A percentile compares a stretch with the other conserved stretches of the same genome.
These are phyloP conservation scores for Stramenopiles sp. DNA, from an alignment of 352 stramenopile species.

Conservation along the genomic window DNA sequence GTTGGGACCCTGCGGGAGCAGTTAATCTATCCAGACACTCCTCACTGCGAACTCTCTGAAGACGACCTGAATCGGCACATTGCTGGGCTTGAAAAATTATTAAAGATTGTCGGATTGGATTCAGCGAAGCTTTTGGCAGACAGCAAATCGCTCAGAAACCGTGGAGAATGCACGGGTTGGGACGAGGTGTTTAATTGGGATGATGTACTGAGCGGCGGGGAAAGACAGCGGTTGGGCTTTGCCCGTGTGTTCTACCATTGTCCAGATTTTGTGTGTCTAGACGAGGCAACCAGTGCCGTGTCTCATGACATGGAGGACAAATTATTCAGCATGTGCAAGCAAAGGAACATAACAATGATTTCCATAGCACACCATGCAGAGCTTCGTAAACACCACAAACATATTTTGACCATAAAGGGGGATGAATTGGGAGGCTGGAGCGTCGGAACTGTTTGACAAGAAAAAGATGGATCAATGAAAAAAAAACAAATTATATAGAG, in stretches of 20 bases:
- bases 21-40: neutral
- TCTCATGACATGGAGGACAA: neutral
- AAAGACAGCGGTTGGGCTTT: neutral
- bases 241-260: neutral
- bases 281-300: neutral
- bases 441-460: neutral
- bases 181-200: slow-evolving; percentile 3
- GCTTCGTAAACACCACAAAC: neutral
- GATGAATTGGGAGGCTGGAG: neutral
- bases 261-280: neutral
- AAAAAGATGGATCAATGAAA: too few relatives aligned
- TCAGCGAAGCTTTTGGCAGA: neutral
- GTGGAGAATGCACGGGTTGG: too few relatives aligned
- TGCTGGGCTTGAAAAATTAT: neutral
- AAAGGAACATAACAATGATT: slow-evolving; percentile 4
- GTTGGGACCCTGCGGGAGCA: neutral
- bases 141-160: neutral
- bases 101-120: neutral
- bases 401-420: slow-evolving; percentile 5
- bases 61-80: neutral
- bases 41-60: too few relatives aligned
- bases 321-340: neutral
- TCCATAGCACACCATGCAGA: neutral
- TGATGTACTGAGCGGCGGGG: slow-evolving; percentile 1
- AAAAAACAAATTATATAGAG: too few relatives aligned